Base-by-base conservation (phyloP, 768 basidiomycete genomes). In the Tylopilus intermedius region DNA sequence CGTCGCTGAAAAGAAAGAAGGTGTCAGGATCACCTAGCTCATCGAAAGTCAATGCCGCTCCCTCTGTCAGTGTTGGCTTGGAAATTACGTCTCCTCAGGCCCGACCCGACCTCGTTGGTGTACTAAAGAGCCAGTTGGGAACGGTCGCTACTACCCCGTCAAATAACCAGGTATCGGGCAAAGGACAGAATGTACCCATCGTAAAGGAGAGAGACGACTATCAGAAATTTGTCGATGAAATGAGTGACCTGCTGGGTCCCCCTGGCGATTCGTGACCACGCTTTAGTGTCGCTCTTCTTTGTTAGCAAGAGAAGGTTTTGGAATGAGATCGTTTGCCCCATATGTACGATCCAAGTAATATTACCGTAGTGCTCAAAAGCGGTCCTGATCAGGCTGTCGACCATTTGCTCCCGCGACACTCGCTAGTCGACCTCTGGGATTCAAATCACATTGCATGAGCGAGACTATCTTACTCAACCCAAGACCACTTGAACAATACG, bases 1-100 rank as follows among this genome's bases (percentile, higher is more conserved):
- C 84, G 2, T 76, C 87, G 3, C 71, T 95, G 47, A 91, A 90
- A 69, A 81, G 90, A 44, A 93, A 88, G 69, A 86, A 79, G 54
- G 67, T 66, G 18, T 61, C 67, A 4, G 60, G 71, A 11, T 61
- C 60, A 24, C 54, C 74, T 5, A 54, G 72, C 21, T 66, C 72
- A 2, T 58, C 75, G 4, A 79, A 73, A 56, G 62, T 88, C 30
- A 81, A 88, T 58, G 83, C 87, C 8, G 87, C 87, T 2, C 87
- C 87, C 9, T 73, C 74, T 14, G 65, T 84, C 29, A 71, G 44
- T 33, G 71, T 67, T 44, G 69, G 61, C 22, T 56, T 51, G 5
- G 67, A 62, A 45, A 56, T 63, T 21, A 46, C 49, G 9, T 58
- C 60, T 11, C 62, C 58, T 21, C 73, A 74, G 53, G 74, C 74